Conservation (phyloP, 495 filamentous ascomycete species). For the Aspergillus heteromorphus region DNA sequence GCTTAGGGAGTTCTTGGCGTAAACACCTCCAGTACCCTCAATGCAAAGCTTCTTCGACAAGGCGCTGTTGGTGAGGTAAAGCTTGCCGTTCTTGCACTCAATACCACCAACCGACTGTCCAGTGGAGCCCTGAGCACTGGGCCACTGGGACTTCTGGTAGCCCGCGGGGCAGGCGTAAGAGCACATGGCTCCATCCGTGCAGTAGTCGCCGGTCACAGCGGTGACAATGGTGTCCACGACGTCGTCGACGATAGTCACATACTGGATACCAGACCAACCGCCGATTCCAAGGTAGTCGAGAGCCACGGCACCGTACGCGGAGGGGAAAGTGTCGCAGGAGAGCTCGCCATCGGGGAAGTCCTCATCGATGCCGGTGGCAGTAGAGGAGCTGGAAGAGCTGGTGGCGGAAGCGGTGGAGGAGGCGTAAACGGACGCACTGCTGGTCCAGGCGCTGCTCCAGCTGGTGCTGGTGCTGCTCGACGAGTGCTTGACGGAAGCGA, state of each 20-base stretch:
- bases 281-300: slow-evolving; percentile 61
- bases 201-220: slow-evolving; percentile 49
- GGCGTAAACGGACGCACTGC: slow-evolving; percentile 14
- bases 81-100: slow-evolving; percentile 67
- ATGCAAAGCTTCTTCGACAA: slow-evolving; percentile 69
- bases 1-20: slow-evolving; percentile 65
- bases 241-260: slow-evolving; percentile 33
- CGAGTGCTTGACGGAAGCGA: slow-evolving; percentile 10
- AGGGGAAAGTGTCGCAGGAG: slow-evolving; percentile 70
- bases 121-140: slow-evolving; percentile 67
- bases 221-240: slow-evolving; percentile 58
- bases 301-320: slow-evolving; percentile 72
- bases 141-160: slow-evolving; percentile 94
- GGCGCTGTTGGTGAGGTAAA: slow-evolving; percentile 67
- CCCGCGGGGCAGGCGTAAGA: slow-evolving; percentile 91
- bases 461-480: slow-evolving; percentile 6
- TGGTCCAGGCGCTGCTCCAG: slow-evolving; percentile 13
- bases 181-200: slow-evolving; percentile 65
- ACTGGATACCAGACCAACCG: slow-evolving; percentile 82
- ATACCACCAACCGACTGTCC: slow-evolving; percentile 88
- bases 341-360: slow-evolving; percentile 76
- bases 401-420: slow-evolving; percentile 14
- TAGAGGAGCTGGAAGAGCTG: slow-evolving; percentile 16
- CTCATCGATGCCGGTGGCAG: slow-evolving; percentile 50
- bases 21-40: slow-evolving; percentile 61